Evolutionary conservation across 176 grass and related monocot species (phyloP).

Genomic region (Carex littledalei): DNA sequence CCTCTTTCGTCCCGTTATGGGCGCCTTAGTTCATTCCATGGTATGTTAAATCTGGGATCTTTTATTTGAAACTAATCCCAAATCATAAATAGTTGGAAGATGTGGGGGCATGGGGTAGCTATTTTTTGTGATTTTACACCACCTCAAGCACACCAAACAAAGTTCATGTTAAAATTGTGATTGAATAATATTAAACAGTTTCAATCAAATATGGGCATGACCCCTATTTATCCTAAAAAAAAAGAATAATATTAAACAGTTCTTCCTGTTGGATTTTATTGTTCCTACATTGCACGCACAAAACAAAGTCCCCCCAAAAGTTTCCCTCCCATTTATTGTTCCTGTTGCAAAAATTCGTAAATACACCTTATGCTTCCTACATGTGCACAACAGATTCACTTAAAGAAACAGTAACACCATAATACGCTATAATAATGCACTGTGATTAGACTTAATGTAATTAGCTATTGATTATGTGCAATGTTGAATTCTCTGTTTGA

Average conservation of each 20-base stretch:
- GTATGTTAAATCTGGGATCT: constrained; percentile 21
- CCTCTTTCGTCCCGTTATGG: constrained; percentile 61
- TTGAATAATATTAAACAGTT: not conserved
- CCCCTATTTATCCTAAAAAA: too few species aligned
- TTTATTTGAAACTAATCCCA: not conserved
- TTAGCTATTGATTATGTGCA: not conserved
- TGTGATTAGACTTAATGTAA: not conserved
- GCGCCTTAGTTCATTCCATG: constrained; percentile 42
- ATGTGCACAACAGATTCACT: not conserved
- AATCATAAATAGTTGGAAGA: too few species aligned
- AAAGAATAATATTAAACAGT: not conserved
- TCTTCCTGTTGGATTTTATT: too few species aligned
- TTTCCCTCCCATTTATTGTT: not conserved
- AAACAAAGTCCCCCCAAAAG: not conserved
- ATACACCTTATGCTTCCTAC: not conserved
- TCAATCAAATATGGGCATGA: too few species aligned
- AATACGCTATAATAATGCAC: not conserved
- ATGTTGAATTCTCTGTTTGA: not conserved
- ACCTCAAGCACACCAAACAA: not conserved
- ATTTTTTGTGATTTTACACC: not conserved
- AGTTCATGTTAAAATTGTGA: not conserved
- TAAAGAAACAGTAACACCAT: not conserved
- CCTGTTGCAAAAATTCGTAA: not conserved
- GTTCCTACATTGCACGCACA: too few species aligned
- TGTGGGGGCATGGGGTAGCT: too few species aligned